Evolutionary conservation across 1,284 basidiomycete genomes (phyloP).

Genomic region (Boletus chippewaensis): DNA sequence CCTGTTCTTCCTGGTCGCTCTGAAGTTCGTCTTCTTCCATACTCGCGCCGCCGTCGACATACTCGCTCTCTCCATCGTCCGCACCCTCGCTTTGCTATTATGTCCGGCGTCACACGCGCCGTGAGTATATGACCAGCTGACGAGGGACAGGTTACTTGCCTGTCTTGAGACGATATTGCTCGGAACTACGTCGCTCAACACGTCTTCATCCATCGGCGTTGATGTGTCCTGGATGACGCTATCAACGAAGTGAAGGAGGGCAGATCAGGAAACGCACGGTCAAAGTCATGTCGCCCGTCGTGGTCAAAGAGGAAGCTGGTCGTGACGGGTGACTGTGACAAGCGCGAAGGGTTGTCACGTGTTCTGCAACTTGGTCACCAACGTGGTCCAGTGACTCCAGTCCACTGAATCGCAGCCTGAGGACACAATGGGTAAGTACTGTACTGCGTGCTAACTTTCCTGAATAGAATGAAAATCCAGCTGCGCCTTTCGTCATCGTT

Average conservation of each 20-base stretch:
- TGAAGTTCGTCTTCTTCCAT: constrained; percentile 59
- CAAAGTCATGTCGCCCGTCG: constrained; percentile 16
- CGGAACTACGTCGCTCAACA: constrained; percentile 73
- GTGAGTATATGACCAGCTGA: constrained; percentile 11
- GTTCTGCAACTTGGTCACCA: too few relatives aligned
- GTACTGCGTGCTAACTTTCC: too few relatives aligned
- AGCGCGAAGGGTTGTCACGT: constrained; percentile 16
- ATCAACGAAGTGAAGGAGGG: background rate
- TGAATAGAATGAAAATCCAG: too few relatives aligned
- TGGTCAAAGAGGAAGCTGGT: constrained; percentile 18
- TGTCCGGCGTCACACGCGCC: constrained; percentile 1
- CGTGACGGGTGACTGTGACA: constrained; percentile 21
- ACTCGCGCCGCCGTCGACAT: constrained; percentile 42
- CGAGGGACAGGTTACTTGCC: constrained; percentile 35
- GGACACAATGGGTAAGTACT: too few relatives aligned
- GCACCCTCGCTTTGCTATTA: constrained; percentile 61
- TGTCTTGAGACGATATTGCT: constrained; percentile 79
- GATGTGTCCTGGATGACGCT: constrained; percentile 13
- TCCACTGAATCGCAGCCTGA: too few relatives aligned
- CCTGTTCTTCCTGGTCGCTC: constrained; percentile 50
- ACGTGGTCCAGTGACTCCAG: too few relatives aligned
- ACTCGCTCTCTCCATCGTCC: constrained; percentile 61
- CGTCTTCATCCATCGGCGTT: constrained; percentile 56
- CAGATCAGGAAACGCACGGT: constrained; percentile 14
- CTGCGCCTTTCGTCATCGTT: too few relatives aligned